phyloP scores from a whole-genome alignment of 768 basidiomycete species.

The Lyophyllum decastes region DNA sequence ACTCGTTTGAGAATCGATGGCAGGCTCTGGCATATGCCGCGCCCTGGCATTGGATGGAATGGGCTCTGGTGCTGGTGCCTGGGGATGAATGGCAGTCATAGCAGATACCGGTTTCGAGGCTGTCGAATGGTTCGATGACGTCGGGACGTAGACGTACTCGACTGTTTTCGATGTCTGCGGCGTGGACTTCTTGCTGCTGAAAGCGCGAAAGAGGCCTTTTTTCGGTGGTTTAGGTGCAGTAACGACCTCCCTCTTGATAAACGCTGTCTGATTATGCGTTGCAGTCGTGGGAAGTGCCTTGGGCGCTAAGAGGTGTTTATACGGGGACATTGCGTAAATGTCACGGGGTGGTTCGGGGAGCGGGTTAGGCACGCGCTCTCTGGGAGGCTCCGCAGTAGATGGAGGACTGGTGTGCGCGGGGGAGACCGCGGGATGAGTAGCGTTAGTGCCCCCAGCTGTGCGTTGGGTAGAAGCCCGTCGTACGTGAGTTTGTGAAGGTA shows the following conservation, averaged over 20 bases:
- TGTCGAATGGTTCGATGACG: not conserved
- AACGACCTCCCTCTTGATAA: slow-evolving; percentile 20
- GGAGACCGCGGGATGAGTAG: not conserved
- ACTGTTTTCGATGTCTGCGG: slow-evolving; percentile 16
- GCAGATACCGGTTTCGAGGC: not conserved
- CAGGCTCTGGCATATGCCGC: not conserved
- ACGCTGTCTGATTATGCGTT: slow-evolving; percentile 27
- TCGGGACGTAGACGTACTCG: slow-evolving; percentile 21
- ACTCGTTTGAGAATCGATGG: not conserved
- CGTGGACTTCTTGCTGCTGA: slow-evolving; percentile 31
- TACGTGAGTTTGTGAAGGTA: not conserved
- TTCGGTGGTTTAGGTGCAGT: slow-evolving; percentile 28
- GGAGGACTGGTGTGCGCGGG: not conserved
- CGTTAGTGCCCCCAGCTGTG: not conserved
- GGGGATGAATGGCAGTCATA: not conserved
- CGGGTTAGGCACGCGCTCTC: not conserved
- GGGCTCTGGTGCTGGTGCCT: not conserved
- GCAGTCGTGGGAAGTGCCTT: slow-evolving; percentile 45
- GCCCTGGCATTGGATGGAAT: not conserved
- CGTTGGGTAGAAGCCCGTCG: not conserved
- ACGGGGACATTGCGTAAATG: not conserved
- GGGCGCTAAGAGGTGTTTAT: slow-evolving; percentile 50
- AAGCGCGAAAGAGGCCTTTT: slow-evolving; percentile 46
- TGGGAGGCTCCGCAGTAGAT: not conserved
- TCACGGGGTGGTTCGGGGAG: slow-evolving; percentile 41